A percentile compares a stretch with the other conserved stretches of the same genome.
phyloP scores from a whole-genome alignment of 192 early-diverging fungal genomes.

The Rhizophagus clarus region DNA sequence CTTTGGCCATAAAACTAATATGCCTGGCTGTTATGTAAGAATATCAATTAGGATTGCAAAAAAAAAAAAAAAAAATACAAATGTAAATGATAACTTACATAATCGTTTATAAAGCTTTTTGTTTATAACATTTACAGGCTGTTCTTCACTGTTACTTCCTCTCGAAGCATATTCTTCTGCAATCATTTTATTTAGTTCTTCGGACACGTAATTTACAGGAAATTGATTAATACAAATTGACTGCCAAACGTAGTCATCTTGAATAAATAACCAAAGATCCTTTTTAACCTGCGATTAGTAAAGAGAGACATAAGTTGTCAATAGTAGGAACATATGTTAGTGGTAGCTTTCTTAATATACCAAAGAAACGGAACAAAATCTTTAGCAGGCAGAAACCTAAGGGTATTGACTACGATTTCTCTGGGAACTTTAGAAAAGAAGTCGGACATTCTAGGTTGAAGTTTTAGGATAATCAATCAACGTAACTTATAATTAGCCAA shows the following conservation, averaged over 20 bases:
- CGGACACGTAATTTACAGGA: neutral
- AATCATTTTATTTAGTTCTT: neutral
- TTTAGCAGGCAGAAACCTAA: neutral
- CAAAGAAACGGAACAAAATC: constrained; percentile 11
- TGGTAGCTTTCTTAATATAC: neutral
- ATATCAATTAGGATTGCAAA: neutral
- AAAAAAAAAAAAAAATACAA: neutral
- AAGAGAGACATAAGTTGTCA: neutral
- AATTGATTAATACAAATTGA: neutral
- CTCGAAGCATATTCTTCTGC: neutral
- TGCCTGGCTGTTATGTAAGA: neutral
- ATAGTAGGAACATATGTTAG: neutral
- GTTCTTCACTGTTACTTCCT: neutral
- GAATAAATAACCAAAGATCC: neutral
- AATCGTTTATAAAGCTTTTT: neutral
- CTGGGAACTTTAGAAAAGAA: neutral
- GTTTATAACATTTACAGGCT: neutral
- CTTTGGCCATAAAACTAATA: constrained; percentile 6
- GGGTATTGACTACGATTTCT: neutral
- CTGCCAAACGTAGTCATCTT: constrained; percentile 6
- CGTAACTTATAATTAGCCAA: no score
- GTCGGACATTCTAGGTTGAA: neutral
- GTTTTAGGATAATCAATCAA: no score
- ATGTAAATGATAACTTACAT: neutral
- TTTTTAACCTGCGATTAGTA: neutral